phyloP scores from a whole-genome alignment of 352 stramenopile species.

The Globisporangium ultimum region DNA sequence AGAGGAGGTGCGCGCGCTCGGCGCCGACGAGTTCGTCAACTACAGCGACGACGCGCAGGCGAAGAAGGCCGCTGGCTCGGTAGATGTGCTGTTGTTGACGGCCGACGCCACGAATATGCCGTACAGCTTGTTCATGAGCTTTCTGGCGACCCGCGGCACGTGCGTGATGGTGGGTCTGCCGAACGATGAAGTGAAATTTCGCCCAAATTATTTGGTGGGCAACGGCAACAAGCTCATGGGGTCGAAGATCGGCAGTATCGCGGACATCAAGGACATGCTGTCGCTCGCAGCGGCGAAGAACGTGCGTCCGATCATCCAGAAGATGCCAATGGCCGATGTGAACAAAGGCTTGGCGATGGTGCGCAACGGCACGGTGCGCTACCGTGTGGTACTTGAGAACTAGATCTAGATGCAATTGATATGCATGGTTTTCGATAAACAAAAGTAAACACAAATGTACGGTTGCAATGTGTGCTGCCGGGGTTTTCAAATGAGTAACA shows the following conservation, averaged over 20 bases:
- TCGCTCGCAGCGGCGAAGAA: conserved; percentile 77
- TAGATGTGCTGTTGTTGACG: conserved; percentile 72
- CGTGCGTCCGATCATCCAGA: conserved; percentile 51
- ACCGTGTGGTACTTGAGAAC: conserved; percentile 45
- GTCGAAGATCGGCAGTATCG: conserved; percentile 52
- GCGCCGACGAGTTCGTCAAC: conserved; percentile 60
- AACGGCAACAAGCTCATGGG: conserved; percentile 45
- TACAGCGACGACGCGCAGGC: conserved; percentile 30
- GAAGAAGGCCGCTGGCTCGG: conserved; percentile 14
- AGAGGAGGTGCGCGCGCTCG: conserved; percentile 40
- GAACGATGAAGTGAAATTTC: conserved; percentile 48
- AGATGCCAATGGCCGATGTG: conserved; percentile 36
- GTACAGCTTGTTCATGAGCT: conserved; percentile 43
- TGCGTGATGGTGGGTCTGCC: conserved; percentile 61
- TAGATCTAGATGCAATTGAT: conserved; percentile 1
- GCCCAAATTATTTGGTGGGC: conserved; percentile 36
- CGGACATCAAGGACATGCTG: conserved; percentile 76
- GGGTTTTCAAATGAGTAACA: no score
- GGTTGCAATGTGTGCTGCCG: no score
- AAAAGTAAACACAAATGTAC: no score
- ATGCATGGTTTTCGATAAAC: no score
- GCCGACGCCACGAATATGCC: conserved; percentile 45
- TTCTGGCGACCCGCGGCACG: conserved; percentile 45
- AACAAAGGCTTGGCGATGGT: conserved; percentile 41
- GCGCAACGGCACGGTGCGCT: conserved; percentile 32